phyloP scores from a whole-genome alignment of 129 eudicot genomes.

The Deinandra increscens region DNA sequence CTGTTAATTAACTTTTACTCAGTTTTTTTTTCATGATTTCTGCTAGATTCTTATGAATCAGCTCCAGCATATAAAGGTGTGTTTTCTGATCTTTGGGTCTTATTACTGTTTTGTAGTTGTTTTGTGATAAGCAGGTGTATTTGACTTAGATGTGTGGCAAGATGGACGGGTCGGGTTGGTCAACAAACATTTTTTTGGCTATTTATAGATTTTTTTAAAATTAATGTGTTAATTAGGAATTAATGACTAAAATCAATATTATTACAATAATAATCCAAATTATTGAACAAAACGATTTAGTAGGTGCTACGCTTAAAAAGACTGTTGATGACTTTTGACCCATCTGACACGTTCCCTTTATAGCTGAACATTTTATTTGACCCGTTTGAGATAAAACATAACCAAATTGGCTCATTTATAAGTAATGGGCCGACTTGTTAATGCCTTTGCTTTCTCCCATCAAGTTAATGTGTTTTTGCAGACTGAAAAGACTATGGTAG shows the following conservation, averaged over 20 bases:
- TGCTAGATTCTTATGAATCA: slow-evolving; percentile 59
- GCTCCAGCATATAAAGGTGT: slow-evolving; percentile 79
- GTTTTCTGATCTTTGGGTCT: slow-evolving; percentile 16
- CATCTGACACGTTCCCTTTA: neutral
- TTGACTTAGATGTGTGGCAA: too few relatives aligned
- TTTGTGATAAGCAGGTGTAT: neutral
- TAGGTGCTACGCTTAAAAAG: neutral
- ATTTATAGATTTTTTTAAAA: too few relatives aligned
- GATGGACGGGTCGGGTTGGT: too few relatives aligned
- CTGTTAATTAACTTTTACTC: neutral
- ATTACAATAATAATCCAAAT: neutral
- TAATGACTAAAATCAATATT: too few relatives aligned
- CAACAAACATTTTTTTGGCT: too few relatives aligned
- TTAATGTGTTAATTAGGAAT: too few relatives aligned
- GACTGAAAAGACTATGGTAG: slow-evolving; percentile 58
- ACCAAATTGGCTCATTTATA: slow-evolving; percentile 4
- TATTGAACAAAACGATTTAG: neutral
- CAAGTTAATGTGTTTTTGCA: slow-evolving; percentile 18
- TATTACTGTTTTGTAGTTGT: neutral
- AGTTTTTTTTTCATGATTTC: neutral
- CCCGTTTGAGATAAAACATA: neutral
- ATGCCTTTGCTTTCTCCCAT: neutral
- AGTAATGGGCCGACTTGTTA: neutral
- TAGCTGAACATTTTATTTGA: neutral
- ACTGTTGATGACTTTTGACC: neutral